phyloP scores from a whole-genome alignment of 768 basidiomycete genomes.

The Clathrus columnatus region DNA sequence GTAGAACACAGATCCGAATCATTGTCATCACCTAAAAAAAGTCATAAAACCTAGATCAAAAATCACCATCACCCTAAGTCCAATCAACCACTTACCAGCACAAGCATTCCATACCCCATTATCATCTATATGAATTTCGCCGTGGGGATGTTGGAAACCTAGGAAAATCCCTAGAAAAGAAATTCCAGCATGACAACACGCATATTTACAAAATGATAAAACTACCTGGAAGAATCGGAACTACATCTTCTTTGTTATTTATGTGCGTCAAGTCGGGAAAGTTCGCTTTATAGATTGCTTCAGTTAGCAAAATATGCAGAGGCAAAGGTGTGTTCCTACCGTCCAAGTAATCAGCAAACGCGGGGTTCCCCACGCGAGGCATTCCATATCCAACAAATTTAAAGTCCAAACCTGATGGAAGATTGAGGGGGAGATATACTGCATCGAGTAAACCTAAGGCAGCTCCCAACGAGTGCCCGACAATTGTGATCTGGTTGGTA shows the following conservation, averaged over 20 bases:
- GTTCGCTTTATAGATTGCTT: slow-evolving; percentile 23
- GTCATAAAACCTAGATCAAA: slow-evolving; percentile 1
- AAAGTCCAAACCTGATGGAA: slow-evolving; percentile 31
- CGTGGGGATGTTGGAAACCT: slow-evolving; percentile 25
- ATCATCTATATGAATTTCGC: slow-evolving; percentile 26
- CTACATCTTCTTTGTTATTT: slow-evolving; percentile 32
- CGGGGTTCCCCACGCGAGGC: slow-evolving; percentile 43
- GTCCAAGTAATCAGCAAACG: slow-evolving; percentile 45
- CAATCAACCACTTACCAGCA: slow-evolving; percentile 29
- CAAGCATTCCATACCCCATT: slow-evolving; percentile 45
- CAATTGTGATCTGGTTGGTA: slow-evolving; percentile 32
- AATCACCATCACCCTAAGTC: slow-evolving; percentile 15
- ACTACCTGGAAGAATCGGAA: slow-evolving; percentile 19
- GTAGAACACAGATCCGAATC: slow-evolving; percentile 38
- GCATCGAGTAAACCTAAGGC: slow-evolving; percentile 45
- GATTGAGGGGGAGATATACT: slow-evolving; percentile 44
- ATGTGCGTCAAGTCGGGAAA: slow-evolving; percentile 38
- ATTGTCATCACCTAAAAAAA: slow-evolving; percentile 49
- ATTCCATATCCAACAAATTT: slow-evolving; percentile 39
- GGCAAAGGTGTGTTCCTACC: not conserved
- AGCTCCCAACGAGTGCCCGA: slow-evolving; percentile 46
- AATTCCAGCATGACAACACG: not conserved
- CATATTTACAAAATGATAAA: not conserved
- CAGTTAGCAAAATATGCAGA: not conserved
- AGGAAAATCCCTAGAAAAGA: slow-evolving; percentile 8